Evolutionary conservation across 805 yeast genomes (phyloP).

Genomic region (Tetrapisispora phaffii): DNA sequence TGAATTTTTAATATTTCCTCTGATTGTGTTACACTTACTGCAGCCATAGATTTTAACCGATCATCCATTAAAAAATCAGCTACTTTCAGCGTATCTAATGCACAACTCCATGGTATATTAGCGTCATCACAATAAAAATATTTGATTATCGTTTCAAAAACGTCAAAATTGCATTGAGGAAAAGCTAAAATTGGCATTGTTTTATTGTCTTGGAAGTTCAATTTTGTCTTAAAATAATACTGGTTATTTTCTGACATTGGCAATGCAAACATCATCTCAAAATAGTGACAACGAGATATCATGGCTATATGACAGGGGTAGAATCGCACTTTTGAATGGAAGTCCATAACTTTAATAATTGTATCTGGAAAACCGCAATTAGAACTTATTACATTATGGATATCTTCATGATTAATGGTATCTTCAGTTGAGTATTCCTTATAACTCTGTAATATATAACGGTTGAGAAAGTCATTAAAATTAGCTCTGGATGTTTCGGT

Average conservation of each 20-base stretch:
- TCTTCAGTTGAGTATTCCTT: neutral
- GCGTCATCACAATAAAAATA: conserved; percentile 55
- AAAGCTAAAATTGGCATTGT: conserved; percentile 21
- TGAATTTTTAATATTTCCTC: conserved; percentile 23
- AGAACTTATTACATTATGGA: neutral
- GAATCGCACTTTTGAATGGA: conserved; percentile 24
- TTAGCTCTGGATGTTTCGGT: conserved; percentile 24
- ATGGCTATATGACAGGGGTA: conserved; percentile 62
- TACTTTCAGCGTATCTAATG: conserved; percentile 46
- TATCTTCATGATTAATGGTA: neutral
- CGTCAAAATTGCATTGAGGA: conserved; percentile 22
- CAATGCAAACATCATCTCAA: conserved; percentile 51
- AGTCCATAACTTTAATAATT: conserved; percentile 30
- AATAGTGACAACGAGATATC: conserved; percentile 52
- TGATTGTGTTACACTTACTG: conserved; percentile 33
- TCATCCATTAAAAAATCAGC: conserved; percentile 53
- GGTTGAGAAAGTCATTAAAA: conserved; percentile 17
- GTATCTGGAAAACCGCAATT: conserved; percentile 37
- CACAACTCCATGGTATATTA: conserved; percentile 38
- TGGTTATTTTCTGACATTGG: conserved; percentile 31
- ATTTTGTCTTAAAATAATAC: neutral
- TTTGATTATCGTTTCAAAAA: conserved; percentile 42
- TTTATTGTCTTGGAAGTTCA: neutral
- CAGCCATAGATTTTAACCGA: conserved; percentile 55
- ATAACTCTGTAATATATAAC: conserved; percentile 11